Conservation (phyloP, 768 basidiomycete species). For the Boletus vermiculosoides region DNA sequence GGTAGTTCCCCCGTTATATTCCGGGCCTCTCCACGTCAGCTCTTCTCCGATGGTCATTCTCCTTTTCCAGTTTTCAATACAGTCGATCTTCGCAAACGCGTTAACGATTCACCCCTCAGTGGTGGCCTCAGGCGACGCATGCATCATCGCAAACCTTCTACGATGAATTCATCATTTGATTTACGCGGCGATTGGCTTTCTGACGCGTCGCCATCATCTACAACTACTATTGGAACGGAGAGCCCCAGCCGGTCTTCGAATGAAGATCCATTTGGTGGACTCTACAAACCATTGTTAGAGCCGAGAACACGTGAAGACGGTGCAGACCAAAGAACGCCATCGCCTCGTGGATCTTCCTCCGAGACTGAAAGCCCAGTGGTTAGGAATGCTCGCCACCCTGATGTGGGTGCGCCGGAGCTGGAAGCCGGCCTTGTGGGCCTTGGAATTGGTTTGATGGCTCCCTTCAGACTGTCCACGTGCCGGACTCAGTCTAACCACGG, state of each 20-base stretch:
- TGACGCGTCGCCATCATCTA: slow-evolving; percentile 30
- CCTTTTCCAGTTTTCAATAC: slow-evolving; percentile 33
- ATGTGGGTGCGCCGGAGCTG: slow-evolving; percentile 27
- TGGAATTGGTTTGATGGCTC: slow-evolving; percentile 47
- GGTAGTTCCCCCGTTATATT: slow-evolving; percentile 41
- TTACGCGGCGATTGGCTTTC: slow-evolving; percentile 31
- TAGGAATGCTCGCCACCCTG: slow-evolving; percentile 27
- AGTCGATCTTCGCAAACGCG: slow-evolving; percentile 34
- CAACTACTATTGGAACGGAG: slow-evolving; percentile 18
- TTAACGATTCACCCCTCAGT: slow-evolving; percentile 50
- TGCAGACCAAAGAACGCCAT: slow-evolving; percentile 14
- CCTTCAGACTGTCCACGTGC: slow-evolving; percentile 48
- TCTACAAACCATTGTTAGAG: slow-evolving; percentile 38
- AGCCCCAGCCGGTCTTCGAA: slow-evolving; percentile 30
- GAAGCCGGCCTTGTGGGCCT: slow-evolving; percentile 39
- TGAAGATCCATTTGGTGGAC: slow-evolving; percentile 47
- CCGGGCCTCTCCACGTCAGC: slow-evolving; percentile 41
- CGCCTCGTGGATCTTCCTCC: slow-evolving; percentile 24
- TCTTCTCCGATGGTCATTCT: slow-evolving; percentile 37
- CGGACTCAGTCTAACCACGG: slow-evolving; percentile 26
- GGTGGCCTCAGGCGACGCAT: slow-evolving; percentile 29
- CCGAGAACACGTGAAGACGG: slow-evolving; percentile 10
- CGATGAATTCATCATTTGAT: slow-evolving; percentile 28
- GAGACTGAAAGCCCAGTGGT: slow-evolving; percentile 54
- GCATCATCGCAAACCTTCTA: slow-evolving; percentile 28